Evolutionary conservation across 768 basidiomycete species (phyloP).

Genomic region (Melanogaster broomeanus): DNA sequence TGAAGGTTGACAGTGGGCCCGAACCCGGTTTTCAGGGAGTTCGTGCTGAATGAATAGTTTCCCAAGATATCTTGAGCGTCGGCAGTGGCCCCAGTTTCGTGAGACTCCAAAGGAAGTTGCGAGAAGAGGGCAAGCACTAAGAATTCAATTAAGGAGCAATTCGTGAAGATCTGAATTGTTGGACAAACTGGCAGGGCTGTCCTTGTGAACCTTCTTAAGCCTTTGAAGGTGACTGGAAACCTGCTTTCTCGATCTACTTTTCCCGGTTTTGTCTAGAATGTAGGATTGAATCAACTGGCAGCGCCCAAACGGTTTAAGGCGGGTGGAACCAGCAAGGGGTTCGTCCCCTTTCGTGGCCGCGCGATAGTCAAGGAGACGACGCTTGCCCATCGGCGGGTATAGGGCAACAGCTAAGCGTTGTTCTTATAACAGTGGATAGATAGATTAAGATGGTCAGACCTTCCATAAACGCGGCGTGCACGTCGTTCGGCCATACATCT

Average conservation of each 20-base stretch:
- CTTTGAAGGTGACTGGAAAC: constrained; percentile 42
- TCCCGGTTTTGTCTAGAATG: constrained; percentile 39
- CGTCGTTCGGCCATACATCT: constrained; percentile 36
- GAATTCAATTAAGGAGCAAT: neutral
- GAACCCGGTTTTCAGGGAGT: constrained; percentile 14
- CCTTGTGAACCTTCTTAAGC: constrained; percentile 35
- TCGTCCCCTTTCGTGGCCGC: constrained; percentile 19
- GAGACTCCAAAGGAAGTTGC: constrained; percentile 14
- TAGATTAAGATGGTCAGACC: constrained; percentile 16
- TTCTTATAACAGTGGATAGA: constrained; percentile 6
- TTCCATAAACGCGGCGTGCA: constrained; percentile 39
- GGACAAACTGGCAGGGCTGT: constrained; percentile 34
- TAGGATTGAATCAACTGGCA: constrained; percentile 43
- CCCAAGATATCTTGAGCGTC: constrained; percentile 11
- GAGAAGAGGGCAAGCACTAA: constrained; percentile 29
- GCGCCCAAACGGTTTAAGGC: constrained; percentile 35
- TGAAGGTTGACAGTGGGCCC: constrained; percentile 8
- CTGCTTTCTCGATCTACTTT: constrained; percentile 39
- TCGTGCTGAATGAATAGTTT: constrained; percentile 7
- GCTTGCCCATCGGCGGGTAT: constrained; percentile 39
- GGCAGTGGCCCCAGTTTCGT: neutral
- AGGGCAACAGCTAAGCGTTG: constrained; percentile 25
- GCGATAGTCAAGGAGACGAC: constrained; percentile 34
- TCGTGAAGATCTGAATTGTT: neutral
- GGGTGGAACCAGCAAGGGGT: constrained; percentile 6